Percentiles rank a stretch among this genome's conserved stretches.
These are phyloP conservation scores for Alnus rubra DNA, from an alignment of 306 rosid species.

Conservation along the genomic window DNA sequence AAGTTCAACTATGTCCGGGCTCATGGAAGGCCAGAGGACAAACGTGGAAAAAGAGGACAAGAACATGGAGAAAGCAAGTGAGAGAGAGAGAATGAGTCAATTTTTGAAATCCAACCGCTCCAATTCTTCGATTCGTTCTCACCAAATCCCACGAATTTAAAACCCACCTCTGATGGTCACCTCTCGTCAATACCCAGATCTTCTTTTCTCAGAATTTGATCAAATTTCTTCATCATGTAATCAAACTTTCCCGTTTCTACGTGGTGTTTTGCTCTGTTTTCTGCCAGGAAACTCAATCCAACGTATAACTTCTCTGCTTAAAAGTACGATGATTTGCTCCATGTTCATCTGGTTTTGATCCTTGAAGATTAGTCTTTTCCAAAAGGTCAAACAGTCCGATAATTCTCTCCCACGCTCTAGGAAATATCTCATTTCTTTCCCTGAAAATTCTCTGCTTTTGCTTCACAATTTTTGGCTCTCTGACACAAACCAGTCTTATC, in stretches of 20 bases:
- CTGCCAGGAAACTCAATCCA: not conserved
- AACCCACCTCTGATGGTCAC: constrained; percentile 31
- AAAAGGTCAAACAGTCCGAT: constrained; percentile 1
- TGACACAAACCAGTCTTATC: constrained; percentile 7
- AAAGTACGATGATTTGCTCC: not conserved
- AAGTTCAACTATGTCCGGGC: constrained; percentile 21
- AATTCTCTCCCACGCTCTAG: constrained; percentile 5
- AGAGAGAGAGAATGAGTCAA: constrained; percentile 18
- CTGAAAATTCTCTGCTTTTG: constrained; percentile 12
- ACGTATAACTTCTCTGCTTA: too few species aligned
- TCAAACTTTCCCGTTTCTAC: constrained; percentile 22
- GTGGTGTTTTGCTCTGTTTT: constrained; percentile 9
- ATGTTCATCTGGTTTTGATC: not conserved
- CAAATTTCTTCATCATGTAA: constrained; percentile 5
- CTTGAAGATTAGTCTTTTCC: not conserved
- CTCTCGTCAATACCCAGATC: constrained; percentile 41
- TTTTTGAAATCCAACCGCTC: constrained; percentile 60
- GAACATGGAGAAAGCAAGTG: constrained; percentile 4
- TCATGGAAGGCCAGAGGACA: constrained; percentile 4
- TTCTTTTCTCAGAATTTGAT: constrained; percentile 33
- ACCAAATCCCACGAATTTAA: constrained; percentile 55
- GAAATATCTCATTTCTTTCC: constrained; percentile 1
- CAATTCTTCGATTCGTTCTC: constrained; percentile 41
- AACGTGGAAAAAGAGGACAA: constrained; percentile 16
- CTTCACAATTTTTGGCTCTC: not conserved